Evolutionary conservation across 2,329 filamentous ascomycete genomes (phyloP).

Genomic region (Phyllosticta citribraziliensis): DNA sequence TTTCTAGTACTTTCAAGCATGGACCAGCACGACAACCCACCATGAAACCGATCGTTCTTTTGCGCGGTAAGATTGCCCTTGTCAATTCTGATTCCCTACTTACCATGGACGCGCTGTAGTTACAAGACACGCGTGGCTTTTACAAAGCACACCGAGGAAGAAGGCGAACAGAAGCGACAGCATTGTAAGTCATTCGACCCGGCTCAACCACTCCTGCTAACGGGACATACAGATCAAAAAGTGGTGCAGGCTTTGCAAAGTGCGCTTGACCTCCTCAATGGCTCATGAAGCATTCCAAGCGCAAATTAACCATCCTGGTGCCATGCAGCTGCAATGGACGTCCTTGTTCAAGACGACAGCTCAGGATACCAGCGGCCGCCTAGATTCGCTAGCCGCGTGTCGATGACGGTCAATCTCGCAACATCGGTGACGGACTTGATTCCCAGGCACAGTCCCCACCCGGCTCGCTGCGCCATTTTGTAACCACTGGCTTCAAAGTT

Average conservation of each 20-base stretch:
- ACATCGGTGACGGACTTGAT: background rate
- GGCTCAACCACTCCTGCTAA: background rate
- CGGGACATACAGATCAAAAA: slow-evolving; percentile 26
- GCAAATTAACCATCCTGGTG: background rate
- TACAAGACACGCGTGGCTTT: slow-evolving; percentile 70
- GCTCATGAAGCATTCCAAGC: background rate
- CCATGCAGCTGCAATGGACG: background rate
- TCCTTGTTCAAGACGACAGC: background rate
- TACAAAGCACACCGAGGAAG: slow-evolving; percentile 64
- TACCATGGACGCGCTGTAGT: slow-evolving; percentile 31
- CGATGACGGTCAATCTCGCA: background rate
- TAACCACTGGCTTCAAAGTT: background rate
- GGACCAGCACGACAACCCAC: slow-evolving; percentile 61
- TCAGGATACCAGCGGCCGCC: background rate
- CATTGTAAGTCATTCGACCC: slow-evolving; percentile 56
- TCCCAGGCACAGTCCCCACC: background rate
- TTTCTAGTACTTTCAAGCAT: slow-evolving; percentile 65
- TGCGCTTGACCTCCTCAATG: slow-evolving; percentile 37
- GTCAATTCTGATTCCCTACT: background rate
- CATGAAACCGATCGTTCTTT: slow-evolving; percentile 69
- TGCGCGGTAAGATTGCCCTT: slow-evolving; percentile 50
- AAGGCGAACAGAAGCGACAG: slow-evolving; percentile 61
- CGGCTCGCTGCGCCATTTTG: slow-evolving; percentile 2
- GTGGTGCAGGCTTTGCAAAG: slow-evolving; percentile 40
- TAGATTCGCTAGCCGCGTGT: background rate